A percentile compares a stretch with the other conserved stretches of the same genome.
These are phyloP conservation scores for Candida maris DNA, from an alignment of 805 yeast species.

Conservation along the genomic window DNA sequence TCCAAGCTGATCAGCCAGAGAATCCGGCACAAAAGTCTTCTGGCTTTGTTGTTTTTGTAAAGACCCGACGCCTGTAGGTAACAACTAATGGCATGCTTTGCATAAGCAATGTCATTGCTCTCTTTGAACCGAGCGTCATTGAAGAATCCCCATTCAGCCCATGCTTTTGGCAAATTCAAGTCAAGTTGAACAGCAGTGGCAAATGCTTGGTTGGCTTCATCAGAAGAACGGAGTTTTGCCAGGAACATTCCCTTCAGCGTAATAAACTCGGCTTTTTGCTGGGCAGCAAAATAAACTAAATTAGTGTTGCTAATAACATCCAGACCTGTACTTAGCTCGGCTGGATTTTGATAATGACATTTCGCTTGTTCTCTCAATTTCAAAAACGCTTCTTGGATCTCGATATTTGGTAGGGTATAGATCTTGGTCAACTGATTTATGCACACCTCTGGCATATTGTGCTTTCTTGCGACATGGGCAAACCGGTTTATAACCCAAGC, in stretches of 20 bases:
- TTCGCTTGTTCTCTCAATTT: conserved; percentile 96
- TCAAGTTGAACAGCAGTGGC: conserved; percentile 98
- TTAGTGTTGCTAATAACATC: conserved; percentile 97
- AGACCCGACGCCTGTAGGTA: conserved; percentile 97
- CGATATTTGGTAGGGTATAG: conserved; percentile 94
- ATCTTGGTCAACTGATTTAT: conserved; percentile 88
- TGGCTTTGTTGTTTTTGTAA: conserved; percentile 87
- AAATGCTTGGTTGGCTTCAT: conserved; percentile 96
- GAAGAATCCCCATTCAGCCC: conserved; percentile 99
- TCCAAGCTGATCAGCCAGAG: conserved; percentile 92
- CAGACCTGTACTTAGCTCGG: conserved; percentile 88
- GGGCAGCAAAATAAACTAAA: conserved; percentile 92
- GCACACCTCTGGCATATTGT: conserved; percentile 95
- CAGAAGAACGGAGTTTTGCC: conserved; percentile 83
- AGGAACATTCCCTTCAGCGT: conserved; percentile 97
- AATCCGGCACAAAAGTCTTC: conserved; percentile 83
- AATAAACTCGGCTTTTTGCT: conserved; percentile 97
- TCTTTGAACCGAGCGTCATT: conserved; percentile 86
- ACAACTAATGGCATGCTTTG: conserved; percentile 92
- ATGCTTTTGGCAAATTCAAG: conserved; percentile 89
- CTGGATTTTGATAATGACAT: conserved; percentile 90
- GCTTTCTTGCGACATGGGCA: conserved; percentile 98
- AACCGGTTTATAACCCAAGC: conserved; percentile 98
- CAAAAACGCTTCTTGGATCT: conserved; percentile 95
- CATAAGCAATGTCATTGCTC: conserved; percentile 72